Conservation (phyloP, 164 flowering plant genomes). For the Stephania japonica region DNA sequence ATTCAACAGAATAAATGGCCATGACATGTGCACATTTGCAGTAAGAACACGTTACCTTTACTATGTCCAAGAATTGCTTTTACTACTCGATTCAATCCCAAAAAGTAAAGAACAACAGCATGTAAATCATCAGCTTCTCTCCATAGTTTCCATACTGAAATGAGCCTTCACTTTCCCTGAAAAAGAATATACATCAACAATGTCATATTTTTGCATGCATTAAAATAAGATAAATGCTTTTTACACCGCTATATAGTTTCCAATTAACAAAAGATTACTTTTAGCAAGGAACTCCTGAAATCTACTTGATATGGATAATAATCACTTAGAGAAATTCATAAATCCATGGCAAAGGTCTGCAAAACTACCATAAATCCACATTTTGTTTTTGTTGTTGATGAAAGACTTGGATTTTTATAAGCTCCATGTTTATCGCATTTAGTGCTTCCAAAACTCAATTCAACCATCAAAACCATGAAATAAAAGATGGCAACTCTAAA, state of each 20-base stretch:
- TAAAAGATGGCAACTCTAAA: neutral
- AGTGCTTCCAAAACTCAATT: neutral
- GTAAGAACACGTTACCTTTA: constrained; percentile 35
- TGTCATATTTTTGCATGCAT: neutral
- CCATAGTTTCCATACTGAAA: constrained; percentile 68
- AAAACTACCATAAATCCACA: neutral
- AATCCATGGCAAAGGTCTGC: neutral
- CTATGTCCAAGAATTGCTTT: constrained; percentile 69
- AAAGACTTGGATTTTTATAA: no score
- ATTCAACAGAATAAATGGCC: neutral
- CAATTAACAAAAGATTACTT: neutral
- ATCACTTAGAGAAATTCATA: neutral
- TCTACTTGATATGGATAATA: neutral
- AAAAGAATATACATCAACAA: constrained; percentile 6
- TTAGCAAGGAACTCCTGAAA: neutral
- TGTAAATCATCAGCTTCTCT: constrained; percentile 66
- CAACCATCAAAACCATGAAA: neutral
- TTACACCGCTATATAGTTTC: neutral
- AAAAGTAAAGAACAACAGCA: constrained; percentile 47
- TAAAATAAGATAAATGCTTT: neutral
- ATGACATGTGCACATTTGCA: constrained; percentile 7
- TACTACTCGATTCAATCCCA: constrained; percentile 25
- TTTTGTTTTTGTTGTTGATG: neutral
- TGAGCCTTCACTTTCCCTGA: constrained; percentile 79
- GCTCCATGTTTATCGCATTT: neutral